These are phyloP conservation scores for Metrosideros polymorpha DNA, from an alignment of 441 rosid species.

Conservation along the genomic window DNA sequence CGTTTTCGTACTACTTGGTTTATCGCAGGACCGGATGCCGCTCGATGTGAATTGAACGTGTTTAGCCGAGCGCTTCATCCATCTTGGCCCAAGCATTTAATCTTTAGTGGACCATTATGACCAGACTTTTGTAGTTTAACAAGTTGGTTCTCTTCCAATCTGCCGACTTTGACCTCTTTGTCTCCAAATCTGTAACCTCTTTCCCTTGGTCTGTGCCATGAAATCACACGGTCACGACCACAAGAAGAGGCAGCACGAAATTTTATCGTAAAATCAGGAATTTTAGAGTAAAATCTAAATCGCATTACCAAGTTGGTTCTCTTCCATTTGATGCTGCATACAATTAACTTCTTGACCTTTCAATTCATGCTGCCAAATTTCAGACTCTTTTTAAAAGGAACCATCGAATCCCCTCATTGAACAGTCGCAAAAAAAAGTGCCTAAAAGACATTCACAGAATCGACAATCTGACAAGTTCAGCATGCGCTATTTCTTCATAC, in stretches of 20 bases:
- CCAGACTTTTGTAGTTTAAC: neutral
- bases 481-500: neutral
- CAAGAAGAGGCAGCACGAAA: neutral
- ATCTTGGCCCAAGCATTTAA: neutral
- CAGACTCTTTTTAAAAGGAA: rapidly evolving
- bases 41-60: neutral
- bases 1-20: neutral
- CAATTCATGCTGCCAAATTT: neutral
- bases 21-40: neutral
- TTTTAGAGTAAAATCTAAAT: neutral
- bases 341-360: too few relatives aligned
- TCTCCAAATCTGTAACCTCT: too few relatives aligned
- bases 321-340: too few relatives aligned
- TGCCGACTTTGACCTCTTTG: neutral
- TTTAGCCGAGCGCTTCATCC: neutral
- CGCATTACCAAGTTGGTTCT: too few relatives aligned
- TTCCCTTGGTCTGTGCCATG: too few relatives aligned
- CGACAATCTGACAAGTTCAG: neutral
- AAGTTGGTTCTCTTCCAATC: neutral
- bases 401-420: rapidly evolving
- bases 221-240: too few relatives aligned
- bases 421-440: rapidly evolving
- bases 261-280: neutral
- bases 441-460: rapidly evolving
- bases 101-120: neutral